Conservation (phyloP, 2,329 filamentous ascomycete genomes). For the Cladosporium cucumerinum region DNA sequence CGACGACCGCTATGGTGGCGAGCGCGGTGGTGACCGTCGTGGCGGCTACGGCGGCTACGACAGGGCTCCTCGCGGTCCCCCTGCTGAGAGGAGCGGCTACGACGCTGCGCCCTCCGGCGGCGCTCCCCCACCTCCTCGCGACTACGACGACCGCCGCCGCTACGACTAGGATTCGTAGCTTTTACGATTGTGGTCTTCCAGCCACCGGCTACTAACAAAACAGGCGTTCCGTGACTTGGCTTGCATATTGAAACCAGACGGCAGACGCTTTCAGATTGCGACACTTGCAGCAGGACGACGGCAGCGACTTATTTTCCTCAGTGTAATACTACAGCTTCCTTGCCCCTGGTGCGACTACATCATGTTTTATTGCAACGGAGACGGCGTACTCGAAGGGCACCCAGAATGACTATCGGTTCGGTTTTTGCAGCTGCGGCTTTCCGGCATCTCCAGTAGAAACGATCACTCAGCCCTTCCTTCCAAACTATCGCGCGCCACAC, state of each 20-base stretch:
- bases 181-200: neutral
- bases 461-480: conserved; percentile 28
- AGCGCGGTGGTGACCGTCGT: conserved; percentile 23
- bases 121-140: conserved; percentile 31
- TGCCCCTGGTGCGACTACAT: conserved; percentile 31
- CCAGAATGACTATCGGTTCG: conserved; percentile 18
- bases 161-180: conserved; percentile 31
- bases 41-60: conserved; percentile 33
- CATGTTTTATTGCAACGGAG: conserved; percentile 32
- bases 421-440: conserved; percentile 20
- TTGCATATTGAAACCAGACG: conserved; percentile 11
- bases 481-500: conserved; percentile 5
- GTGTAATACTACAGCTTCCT: conserved; percentile 31
- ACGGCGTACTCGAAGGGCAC: conserved; percentile 16
- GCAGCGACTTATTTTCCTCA: conserved; percentile 17
- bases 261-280: conserved; percentile 21
- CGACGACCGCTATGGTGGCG: conserved; percentile 24
- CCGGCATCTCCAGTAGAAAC: conserved; percentile 28
- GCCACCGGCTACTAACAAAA: conserved; percentile 5
- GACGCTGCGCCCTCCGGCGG: conserved; percentile 26
- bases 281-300: conserved; percentile 17
- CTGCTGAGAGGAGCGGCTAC: conserved; percentile 26
- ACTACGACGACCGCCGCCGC: conserved; percentile 34
- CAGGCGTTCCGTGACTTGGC: conserved; percentile 5
- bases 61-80: conserved; percentile 30